Percentiles rank a stretch among this genome's conserved stretches.
These are phyloP conservation scores for Boletus sp. DNA, from an alignment of 768 basidiomycete species.

Conservation along the genomic window DNA sequence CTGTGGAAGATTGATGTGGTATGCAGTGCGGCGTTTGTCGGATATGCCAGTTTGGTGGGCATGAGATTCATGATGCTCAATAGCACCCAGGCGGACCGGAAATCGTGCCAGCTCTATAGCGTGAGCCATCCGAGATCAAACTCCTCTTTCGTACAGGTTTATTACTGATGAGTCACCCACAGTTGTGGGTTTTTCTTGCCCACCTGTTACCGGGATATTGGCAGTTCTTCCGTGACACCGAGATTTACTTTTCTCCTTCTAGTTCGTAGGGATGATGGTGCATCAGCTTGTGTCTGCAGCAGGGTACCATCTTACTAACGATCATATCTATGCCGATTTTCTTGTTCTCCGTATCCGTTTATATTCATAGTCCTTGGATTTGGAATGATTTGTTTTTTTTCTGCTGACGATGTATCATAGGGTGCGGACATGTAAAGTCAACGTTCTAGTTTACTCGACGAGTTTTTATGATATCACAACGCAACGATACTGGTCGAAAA, in stretches of 20 bases:
- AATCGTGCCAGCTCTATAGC: slow-evolving; percentile 32
- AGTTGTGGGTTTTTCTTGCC: slow-evolving; percentile 34
- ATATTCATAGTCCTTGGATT: too few relatives aligned
- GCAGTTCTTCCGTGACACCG: slow-evolving; percentile 23
- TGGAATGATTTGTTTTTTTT: too few relatives aligned
- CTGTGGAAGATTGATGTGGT: slow-evolving; percentile 29
- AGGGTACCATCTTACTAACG: too few relatives aligned
- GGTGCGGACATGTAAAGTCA: too few relatives aligned
- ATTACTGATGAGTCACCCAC: not conserved
- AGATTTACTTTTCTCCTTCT: slow-evolving; percentile 6
- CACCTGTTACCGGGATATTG: slow-evolving; percentile 33
- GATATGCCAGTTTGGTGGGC: slow-evolving; percentile 24
- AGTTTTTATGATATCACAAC: too few relatives aligned
- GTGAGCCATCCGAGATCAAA: slow-evolving; percentile 14
- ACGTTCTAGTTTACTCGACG: too few relatives aligned
- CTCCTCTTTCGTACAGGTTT: not conserved
- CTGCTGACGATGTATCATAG: too few relatives aligned
- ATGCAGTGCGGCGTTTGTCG: slow-evolving; percentile 25
- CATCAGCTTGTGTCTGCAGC: too few relatives aligned
- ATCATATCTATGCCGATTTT: too few relatives aligned
- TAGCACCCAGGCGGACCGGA: slow-evolving; percentile 22
- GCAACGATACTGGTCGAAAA: too few relatives aligned
- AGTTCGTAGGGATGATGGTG: too few relatives aligned
- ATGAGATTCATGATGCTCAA: slow-evolving; percentile 25
- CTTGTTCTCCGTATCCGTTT: too few relatives aligned